Base-by-base conservation (phyloP, 805 yeast genomes). In the Cyberlindnera xylosilytica region DNA sequence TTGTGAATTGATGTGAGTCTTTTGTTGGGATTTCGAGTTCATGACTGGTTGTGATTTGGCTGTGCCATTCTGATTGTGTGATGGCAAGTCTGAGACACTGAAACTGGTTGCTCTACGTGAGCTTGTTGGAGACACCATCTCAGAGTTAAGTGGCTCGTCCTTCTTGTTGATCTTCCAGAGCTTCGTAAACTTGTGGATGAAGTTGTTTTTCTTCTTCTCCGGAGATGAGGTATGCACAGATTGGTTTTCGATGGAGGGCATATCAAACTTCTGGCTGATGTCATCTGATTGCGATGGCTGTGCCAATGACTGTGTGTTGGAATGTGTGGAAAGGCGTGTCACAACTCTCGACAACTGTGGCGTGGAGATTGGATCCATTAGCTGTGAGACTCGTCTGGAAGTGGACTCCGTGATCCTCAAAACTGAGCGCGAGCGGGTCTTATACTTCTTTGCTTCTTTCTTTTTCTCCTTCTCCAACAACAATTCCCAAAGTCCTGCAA, bases 401-500 rank as follows among this genome's bases (percentile, higher is more conserved):
- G 61, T 54, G 2, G 58, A 50, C 33, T 56, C 61, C 12, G 51
- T 44, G 36, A 54, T 46, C 52, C 71, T 42, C 20, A 58, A 28
- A 7, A 58, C 61, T 3, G 69, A 65, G 31, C 65, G 53, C 32
- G 65, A 65, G 45, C 70, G 54, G 12, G 57, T 58, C n/a, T 63
- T 64, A 39, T 54, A 56, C 36, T 58, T 62, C 16, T 54, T 49
- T 6, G 50, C 57, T 30, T 65, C 65, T 27, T 54, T 50, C 38
- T 57, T 60, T 36, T 50, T 61, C 39, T 69, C 71, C 27, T 64
- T 62, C 41, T 84, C 87, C 22, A 83, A 62, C 15, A 80, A 62
- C 16, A 87, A 65, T 35, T 81, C 81, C 83, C 90, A 88, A 44
- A 82, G 70, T 0, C 91, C 96, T 12, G 85, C 78, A 13, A 85